phyloP scores from a whole-genome alignment of 2,329 filamentous ascomycete genomes.

The Apiospora hydei region DNA sequence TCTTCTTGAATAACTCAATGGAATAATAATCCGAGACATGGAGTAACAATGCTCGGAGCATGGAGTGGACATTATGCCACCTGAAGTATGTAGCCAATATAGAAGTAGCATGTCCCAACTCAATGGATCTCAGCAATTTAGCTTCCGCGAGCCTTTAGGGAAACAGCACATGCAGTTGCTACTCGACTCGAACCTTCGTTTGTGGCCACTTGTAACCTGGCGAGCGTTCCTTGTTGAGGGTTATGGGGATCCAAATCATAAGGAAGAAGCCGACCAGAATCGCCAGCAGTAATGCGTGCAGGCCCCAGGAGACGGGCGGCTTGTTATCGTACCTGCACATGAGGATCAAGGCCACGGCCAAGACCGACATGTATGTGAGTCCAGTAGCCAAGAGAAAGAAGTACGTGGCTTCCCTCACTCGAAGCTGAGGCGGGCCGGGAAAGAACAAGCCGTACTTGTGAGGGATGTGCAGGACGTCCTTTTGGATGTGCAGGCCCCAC shows the following conservation, averaged over 20 bases:
- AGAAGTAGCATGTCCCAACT: background rate
- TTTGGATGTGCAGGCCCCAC: background rate
- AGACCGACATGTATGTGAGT: background rate
- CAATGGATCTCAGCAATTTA: background rate
- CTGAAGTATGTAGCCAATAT: no score
- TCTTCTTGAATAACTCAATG: no score
- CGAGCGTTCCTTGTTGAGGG: background rate
- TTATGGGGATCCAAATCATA: background rate
- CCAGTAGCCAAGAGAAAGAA: background rate
- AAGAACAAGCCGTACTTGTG: background rate
- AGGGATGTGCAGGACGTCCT: background rate
- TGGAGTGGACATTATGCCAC: no score
- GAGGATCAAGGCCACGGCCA: background rate
- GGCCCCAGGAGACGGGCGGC: background rate
- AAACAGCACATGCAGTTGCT: background rate
- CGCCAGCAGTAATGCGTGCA: background rate
- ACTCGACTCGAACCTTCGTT: background rate
- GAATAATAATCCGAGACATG: no score
- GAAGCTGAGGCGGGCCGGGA: background rate
- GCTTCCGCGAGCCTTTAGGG: background rate
- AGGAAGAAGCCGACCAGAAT: background rate
- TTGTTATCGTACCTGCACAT: background rate
- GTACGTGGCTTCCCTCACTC: background rate
- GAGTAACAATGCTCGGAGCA: no score
- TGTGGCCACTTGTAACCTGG: background rate